phyloP scores from a whole-genome alignment of 2,329 filamentous ascomycete species.

The Beauveria caledonica region DNA sequence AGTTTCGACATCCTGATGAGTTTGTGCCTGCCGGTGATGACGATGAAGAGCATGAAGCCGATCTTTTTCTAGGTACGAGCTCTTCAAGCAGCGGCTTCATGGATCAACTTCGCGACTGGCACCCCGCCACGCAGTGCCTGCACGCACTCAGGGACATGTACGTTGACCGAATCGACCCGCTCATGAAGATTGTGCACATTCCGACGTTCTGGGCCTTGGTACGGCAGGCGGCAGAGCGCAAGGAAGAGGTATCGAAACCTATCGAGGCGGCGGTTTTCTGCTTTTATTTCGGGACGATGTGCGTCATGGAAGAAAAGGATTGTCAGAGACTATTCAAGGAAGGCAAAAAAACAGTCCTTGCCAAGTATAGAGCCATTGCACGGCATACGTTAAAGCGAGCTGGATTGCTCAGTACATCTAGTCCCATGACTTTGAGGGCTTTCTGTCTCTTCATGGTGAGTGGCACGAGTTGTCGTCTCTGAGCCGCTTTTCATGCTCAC shows the following conservation, averaged over 20 bases:
- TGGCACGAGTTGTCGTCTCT: neutral
- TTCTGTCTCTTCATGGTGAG: constrained; percentile 27
- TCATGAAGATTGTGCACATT: constrained; percentile 31
- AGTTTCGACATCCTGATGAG: constrained; percentile 8
- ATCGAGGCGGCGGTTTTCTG: constrained; percentile 28
- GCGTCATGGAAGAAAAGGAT: constrained; percentile 20
- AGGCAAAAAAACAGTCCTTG: constrained; percentile 21
- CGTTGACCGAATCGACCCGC: constrained; percentile 29
- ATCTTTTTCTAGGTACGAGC: neutral
- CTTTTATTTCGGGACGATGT: constrained; percentile 29
- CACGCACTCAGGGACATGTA: constrained; percentile 16
- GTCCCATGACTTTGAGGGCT: constrained; percentile 28
- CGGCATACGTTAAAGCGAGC: constrained; percentile 27
- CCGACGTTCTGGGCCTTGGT: constrained; percentile 21
- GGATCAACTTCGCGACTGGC: neutral
- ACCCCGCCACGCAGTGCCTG: neutral
- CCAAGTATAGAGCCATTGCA: constrained; percentile 21
- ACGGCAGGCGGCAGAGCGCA: constrained; percentile 1
- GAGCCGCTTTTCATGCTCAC: neutral
- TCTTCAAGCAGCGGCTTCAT: neutral
- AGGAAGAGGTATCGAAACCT: constrained; percentile 26
- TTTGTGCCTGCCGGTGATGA: neutral
- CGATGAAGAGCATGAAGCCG: neutral
- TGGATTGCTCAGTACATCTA: constrained; percentile 28
- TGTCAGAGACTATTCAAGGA: constrained; percentile 23